Base-by-base conservation (phyloP, 2,329 filamentous ascomycete genomes). In the Fusarium tanahbumbuense region DNA sequence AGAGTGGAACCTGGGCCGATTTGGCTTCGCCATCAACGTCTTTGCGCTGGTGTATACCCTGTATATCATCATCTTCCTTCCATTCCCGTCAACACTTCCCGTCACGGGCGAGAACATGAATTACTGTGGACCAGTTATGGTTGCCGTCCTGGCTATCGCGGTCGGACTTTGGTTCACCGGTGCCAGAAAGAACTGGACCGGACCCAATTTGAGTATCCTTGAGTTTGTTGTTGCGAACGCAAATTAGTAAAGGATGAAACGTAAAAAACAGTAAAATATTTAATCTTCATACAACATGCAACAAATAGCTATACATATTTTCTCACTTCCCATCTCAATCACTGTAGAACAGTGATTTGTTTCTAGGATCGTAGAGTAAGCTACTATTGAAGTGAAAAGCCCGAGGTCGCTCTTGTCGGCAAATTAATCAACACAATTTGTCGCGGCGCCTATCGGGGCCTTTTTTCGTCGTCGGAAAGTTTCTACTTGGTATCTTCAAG, bases 41-140 rank as follows among this genome's bases (percentile, higher is more conserved):
- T 75, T 75, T 28, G 73, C 73, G 22, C 46, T 75, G 23, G 32
- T 72, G 3, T 75, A 75, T 18, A 75, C 73, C 8, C 46, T 75
- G 1, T 75, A 75, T 3, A 60, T 75, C 8, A 75, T 75, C 7
- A 47, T 75, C 13, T 75, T 75, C 50, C 72, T 75, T 15, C 73
- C 72, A 10, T 75, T 75, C 54, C 72, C 72, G 3, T 75, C 73
- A 2, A 64, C 71, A 0, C 16, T 75, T 6, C 73, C 73, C 1
- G 72, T 75, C 5, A 75, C 72, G 9, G 66, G 52, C 1, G 52
- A 64, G 2, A 70, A 68, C 25, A 75, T 75, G 73, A 75, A 75
- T 16, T 75, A 75, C 42, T 75, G 73, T 15, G 73, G 73, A 1
- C 73, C 71, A 0, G 73, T 75, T 34, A 75, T 75, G 73, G 67